These are phyloP conservation scores for Geotrichum aggregatum DNA, from an alignment of 1,139 yeast species.

Conservation along the genomic window DNA sequence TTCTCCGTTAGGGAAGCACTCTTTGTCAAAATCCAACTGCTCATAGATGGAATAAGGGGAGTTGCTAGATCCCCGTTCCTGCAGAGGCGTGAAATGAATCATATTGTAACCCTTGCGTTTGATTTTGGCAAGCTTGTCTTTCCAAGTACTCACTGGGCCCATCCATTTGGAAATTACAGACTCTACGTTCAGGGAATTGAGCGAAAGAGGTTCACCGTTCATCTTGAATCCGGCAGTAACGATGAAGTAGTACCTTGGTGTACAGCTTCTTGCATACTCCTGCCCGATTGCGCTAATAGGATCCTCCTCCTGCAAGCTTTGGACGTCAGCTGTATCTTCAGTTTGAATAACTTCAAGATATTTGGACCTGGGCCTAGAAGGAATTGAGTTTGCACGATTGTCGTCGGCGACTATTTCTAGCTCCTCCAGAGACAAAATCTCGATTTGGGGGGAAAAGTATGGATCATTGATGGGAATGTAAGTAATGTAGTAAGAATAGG, in stretches of 20 bases:
- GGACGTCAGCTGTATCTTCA: conserved; percentile 16
- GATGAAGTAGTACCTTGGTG: conserved; percentile 65
- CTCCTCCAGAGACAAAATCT: neutral
- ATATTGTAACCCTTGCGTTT: conserved; percentile 80
- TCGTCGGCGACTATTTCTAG: neutral
- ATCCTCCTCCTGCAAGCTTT: conserved; percentile 17
- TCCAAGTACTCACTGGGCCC: conserved; percentile 67
- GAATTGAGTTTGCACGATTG: neutral
- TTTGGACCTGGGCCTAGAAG: neutral
- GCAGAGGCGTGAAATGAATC: conserved; percentile 94
- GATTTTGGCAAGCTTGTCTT: conserved; percentile 55
- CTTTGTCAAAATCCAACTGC: conserved; percentile 72
- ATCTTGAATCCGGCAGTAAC: conserved; percentile 74
- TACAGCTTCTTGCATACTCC: conserved; percentile 29
- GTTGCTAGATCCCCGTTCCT: conserved; percentile 78
- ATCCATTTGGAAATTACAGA: conserved; percentile 90
- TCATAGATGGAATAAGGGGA: conserved; percentile 92
- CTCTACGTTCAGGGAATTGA: conserved; percentile 79
- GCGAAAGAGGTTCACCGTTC: conserved; percentile 55
- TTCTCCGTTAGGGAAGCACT: conserved; percentile 49
- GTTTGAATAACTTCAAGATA: conserved; percentile 3
- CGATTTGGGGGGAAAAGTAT: conserved; percentile 21
- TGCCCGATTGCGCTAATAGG: conserved; percentile 15
- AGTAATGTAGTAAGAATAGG: conserved; percentile 52
- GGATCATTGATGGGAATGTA: conserved; percentile 30